Conservation (phyloP, 1,139 yeast genomes). For the Yarrowia galli region DNA sequence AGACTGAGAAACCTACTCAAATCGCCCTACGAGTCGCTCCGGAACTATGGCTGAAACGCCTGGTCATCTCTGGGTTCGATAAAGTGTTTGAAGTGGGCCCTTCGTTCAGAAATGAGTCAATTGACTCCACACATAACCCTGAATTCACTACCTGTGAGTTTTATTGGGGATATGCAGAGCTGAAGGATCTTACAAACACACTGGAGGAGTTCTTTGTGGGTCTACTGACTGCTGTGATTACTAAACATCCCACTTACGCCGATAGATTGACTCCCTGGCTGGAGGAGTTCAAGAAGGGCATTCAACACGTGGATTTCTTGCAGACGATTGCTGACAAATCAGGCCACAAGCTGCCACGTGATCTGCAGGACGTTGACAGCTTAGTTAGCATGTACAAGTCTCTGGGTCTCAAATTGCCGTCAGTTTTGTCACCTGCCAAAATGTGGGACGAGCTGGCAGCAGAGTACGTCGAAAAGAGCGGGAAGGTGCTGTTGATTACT, state of each 20-base stretch:
- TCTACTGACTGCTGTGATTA: background rate
- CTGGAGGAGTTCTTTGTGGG: slow-evolving; percentile 22
- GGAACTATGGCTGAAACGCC: slow-evolving; percentile 86
- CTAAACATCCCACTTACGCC: slow-evolving; percentile 23
- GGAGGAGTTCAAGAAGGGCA: slow-evolving; percentile 5
- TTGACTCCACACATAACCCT: slow-evolving; percentile 93
- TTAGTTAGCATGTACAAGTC: slow-evolving; percentile 14
- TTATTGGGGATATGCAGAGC: slow-evolving; percentile 73
- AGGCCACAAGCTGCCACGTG: slow-evolving; percentile 17
- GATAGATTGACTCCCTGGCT: background rate
- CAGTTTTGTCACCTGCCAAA: slow-evolving; percentile 55
- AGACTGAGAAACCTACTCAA: slow-evolving; percentile 43
- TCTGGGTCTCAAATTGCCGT: slow-evolving; percentile 41
- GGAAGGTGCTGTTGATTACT: slow-evolving; percentile 62
- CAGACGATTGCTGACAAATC: slow-evolving; percentile 18
- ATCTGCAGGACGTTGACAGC: slow-evolving; percentile 1
- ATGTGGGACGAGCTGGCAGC: slow-evolving; percentile 73
- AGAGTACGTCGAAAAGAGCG: slow-evolving; percentile 68
- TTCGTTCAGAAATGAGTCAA: slow-evolving; percentile 89
- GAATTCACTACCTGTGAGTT: slow-evolving; percentile 95
- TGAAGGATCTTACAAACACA: slow-evolving; percentile 4
- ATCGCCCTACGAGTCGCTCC: slow-evolving; percentile 88
- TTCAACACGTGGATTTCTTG: slow-evolving; percentile 28
- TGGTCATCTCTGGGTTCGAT: slow-evolving; percentile 85
- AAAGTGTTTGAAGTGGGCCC: slow-evolving; percentile 86